phyloP scores from a whole-genome alignment of 2,329 filamentous ascomycete genomes.

The Arthrobotrys musiformis region DNA sequence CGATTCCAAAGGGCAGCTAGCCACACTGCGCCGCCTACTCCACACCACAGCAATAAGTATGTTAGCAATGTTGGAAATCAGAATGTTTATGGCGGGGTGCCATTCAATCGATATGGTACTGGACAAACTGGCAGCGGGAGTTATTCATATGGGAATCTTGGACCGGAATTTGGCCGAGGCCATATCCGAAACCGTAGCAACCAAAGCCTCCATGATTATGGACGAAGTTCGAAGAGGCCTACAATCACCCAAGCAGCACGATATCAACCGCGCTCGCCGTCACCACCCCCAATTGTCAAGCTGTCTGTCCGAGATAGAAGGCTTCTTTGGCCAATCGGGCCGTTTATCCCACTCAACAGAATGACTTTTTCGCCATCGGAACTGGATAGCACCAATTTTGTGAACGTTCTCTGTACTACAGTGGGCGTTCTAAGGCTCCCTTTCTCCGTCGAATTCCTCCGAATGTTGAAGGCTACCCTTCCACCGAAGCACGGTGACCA shows the following conservation, averaged over 20 bases:
- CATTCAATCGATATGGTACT: conserved; percentile 11
- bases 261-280: conserved; percentile 33
- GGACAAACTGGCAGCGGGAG: neutral
- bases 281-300: conserved; percentile 48
- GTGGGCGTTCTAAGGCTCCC: conserved; percentile 44
- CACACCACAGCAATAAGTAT: conserved; percentile 21
- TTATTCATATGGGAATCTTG: neutral
- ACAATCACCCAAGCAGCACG: conserved; percentile 23
- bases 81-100: neutral
- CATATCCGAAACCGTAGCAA: conserved; percentile 24
- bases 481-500: conserved; percentile 39
- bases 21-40: conserved; percentile 39
- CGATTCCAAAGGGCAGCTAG: neutral
- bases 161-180: neutral
- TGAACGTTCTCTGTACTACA: conserved; percentile 47
- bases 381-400: conserved; percentile 35
- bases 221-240: neutral
- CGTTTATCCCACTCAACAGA: conserved; percentile 33
- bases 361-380: conserved; percentile 25
- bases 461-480: conserved; percentile 14
- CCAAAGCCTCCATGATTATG: conserved; percentile 11
- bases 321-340: conserved; percentile 48
- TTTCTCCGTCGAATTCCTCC: conserved; percentile 39
- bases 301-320: conserved; percentile 20
- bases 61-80: conserved; percentile 2